Evolutionary conservation across 129 eudicot species (phyloP).

Genomic region (Tanacetum coccineum): DNA sequence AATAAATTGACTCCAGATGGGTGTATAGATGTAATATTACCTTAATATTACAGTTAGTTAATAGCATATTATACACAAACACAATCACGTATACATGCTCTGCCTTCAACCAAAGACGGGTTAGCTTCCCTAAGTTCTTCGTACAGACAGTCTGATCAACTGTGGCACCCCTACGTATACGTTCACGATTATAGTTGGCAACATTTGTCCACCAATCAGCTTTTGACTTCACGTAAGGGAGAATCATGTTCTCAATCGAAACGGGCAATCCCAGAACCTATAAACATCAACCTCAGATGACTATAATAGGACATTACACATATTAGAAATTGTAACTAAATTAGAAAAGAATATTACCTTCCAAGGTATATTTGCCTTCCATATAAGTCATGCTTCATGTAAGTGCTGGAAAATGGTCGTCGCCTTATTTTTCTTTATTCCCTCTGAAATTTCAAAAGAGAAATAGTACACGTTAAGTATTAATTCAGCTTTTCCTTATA

Average conservation of each 20-base stretch:
- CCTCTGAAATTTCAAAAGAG: conserved; percentile 37
- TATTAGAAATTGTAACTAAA: too few relatives aligned
- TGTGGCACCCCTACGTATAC: conserved; percentile 97
- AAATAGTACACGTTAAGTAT: background rate
- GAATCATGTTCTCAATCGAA: conserved; percentile 98
- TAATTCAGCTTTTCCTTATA: too few relatives aligned
- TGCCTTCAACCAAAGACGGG: conserved; percentile 99
- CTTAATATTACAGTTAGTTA: too few relatives aligned
- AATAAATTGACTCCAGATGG: background rate
- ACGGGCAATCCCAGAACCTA: conserved; percentile 97
- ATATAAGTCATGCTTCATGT: conserved; percentile 99
- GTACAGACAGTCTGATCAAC: conserved; percentile 99
- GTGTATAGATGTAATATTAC: too few relatives aligned
- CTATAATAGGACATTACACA: too few relatives aligned
- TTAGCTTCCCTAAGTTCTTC: conserved; percentile 93
- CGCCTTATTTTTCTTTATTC: conserved; percentile 92
- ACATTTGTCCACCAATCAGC: conserved; percentile 99
- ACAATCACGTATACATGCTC: conserved; percentile 63
- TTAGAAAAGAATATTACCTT: too few relatives aligned
- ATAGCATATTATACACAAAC: too few relatives aligned
- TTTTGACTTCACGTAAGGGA: conserved; percentile 93
- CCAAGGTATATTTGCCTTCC: conserved; percentile 99
- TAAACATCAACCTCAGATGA: conserved; percentile 14
- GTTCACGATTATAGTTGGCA: conserved; percentile 98
- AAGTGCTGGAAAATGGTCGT: conserved; percentile 96